Evolutionary conservation across 768 basidiomycete genomes (phyloP).

Genomic region (Rhizopogon rudus): DNA sequence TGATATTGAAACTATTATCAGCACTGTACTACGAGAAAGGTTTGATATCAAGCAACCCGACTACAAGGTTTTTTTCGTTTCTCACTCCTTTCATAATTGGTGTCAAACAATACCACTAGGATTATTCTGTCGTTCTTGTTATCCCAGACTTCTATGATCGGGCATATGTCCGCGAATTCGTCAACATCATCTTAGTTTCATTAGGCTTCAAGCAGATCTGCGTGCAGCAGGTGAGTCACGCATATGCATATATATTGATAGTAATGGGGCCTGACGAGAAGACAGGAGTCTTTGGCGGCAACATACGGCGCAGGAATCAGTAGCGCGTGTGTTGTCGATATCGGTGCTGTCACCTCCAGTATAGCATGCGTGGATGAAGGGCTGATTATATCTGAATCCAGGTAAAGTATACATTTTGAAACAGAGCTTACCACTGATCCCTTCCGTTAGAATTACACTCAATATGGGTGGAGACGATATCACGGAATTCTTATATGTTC

Average conservation of each 20-base stretch:
- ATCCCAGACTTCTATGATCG: conserved; percentile 92
- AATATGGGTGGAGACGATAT: conserved; percentile 94
- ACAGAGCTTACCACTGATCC: conserved; percentile 2
- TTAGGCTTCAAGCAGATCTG: conserved; percentile 95
- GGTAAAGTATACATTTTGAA: conserved; percentile 42
- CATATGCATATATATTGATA: neutral
- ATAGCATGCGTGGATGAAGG: conserved; percentile 96
- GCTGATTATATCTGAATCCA: conserved; percentile 77
- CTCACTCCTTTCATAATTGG: neutral
- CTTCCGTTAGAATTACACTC: conserved; percentile 56
- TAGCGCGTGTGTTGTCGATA: conserved; percentile 92
- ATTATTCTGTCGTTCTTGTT: conserved; percentile 82
- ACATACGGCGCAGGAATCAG: conserved; percentile 95
- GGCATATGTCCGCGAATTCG: conserved; percentile 73
- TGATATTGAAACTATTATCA: conserved; percentile 73
- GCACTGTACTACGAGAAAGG: conserved; percentile 53
- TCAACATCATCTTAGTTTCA: conserved; percentile 62
- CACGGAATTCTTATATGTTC: conserved; percentile 79
- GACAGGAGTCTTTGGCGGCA: conserved; percentile 85
- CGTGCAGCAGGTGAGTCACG: conserved; percentile 68
- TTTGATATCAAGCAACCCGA: conserved; percentile 48
- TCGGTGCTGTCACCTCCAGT: conserved; percentile 80
- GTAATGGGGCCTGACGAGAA: neutral
- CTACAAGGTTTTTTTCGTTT: conserved; percentile 47
- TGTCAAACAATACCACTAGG: conserved; percentile 36